Evolutionary conservation across 1,284 basidiomycete species (phyloP).

Genomic region (Malassezia obtusa): DNA sequence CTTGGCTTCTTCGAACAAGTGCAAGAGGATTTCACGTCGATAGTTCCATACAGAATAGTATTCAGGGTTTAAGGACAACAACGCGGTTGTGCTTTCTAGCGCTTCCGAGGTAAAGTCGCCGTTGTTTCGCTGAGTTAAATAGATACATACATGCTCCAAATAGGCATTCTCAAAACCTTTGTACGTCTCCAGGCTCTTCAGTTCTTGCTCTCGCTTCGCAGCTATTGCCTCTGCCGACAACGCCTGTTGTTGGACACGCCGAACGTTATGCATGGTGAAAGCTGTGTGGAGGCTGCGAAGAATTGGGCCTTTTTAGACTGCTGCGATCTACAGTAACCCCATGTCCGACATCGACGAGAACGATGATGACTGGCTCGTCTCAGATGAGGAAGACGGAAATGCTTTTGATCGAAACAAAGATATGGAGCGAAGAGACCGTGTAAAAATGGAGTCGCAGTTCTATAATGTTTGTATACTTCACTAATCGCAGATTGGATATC

Average conservation of each 20-base stretch:
- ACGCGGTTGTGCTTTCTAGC: constrained; percentile 28
- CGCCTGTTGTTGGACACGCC: background rate
- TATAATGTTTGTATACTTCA: constrained; percentile 11
- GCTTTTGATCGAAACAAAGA: background rate
- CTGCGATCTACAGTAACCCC: background rate
- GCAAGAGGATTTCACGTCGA: constrained; percentile 26
- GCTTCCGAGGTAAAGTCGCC: constrained; percentile 1
- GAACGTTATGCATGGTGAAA: constrained; percentile 16
- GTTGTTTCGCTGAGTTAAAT: background rate
- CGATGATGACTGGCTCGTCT: constrained; percentile 14
- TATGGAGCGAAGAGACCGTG: constrained; percentile 19
- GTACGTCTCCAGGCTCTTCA: constrained; percentile 3
- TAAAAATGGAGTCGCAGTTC: constrained; percentile 16
- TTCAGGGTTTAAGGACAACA: constrained; percentile 42
- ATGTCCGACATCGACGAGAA: background rate
- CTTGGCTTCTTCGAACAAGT: constrained; percentile 17
- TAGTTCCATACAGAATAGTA: constrained; percentile 46
- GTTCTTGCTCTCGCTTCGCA: constrained; percentile 1
- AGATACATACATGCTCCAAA: constrained; percentile 2
- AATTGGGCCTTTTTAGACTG: background rate
- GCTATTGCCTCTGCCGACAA: background rate
- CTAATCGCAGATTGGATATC: constrained; percentile 61
- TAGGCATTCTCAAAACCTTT: constrained; percentile 8
- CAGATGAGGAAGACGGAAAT: constrained; percentile 7
- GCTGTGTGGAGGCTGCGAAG: background rate